phyloP scores from a whole-genome alignment of 768 basidiomycete genomes.

The Chalciporus pseudorubinellus region DNA sequence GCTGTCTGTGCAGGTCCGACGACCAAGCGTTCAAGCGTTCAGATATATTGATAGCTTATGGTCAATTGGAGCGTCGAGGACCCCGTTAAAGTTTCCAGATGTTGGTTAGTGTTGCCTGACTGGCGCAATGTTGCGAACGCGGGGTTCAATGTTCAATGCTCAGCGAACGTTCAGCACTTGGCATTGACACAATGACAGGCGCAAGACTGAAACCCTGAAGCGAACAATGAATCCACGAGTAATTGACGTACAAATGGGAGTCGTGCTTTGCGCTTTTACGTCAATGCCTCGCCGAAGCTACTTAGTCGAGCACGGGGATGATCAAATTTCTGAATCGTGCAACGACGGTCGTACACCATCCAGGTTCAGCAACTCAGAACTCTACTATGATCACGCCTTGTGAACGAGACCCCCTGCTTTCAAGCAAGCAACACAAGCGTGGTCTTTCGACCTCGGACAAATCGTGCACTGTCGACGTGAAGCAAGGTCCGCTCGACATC shows the following conservation, averaged over 20 bases:
- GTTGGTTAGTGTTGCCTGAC: neutral
- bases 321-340: neutral
- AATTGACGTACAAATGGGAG: neutral
- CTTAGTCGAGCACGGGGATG: neutral
- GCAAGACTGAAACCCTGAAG: too few relatives aligned
- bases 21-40: too few relatives aligned
- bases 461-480: neutral
- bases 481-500: slow-evolving; percentile 53
- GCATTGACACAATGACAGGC: too few relatives aligned
- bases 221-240: too few relatives aligned
- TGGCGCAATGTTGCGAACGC: too few relatives aligned
- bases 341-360: neutral
- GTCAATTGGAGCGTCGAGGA: neutral
- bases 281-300: neutral
- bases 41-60: neutral
- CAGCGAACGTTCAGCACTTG: neutral
- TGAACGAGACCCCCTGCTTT: slow-evolving; percentile 24
- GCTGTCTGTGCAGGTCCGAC: neutral
- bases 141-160: too few relatives aligned
- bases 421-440: neutral
- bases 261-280: neutral
- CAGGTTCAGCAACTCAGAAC: neutral
- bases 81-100: neutral
- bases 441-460: neutral
- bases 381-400: neutral